These are phyloP conservation scores for Microbotryum scabiosae DNA, from an alignment of 1,284 basidiomycete species.

Conservation along the genomic window DNA sequence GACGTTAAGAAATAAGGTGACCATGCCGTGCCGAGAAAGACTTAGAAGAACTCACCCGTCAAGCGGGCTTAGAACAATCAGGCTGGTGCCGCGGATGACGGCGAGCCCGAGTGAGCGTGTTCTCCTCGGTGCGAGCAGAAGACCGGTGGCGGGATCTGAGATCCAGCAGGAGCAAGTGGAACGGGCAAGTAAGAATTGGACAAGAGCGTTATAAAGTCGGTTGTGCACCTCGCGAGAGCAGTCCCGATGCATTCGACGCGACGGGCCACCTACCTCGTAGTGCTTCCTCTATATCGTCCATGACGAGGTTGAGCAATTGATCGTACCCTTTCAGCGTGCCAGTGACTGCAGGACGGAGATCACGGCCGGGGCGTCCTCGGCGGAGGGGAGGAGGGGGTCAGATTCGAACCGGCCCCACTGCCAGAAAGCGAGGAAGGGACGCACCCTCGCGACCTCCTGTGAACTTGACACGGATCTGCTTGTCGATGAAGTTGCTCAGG, in stretches of 20 bases:
- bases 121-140: slow-evolving; percentile 36
- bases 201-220: slow-evolving; percentile 1
- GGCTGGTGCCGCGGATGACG: slow-evolving; percentile 82
- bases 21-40: not conserved
- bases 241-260: not conserved
- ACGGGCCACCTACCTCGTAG: slow-evolving; percentile 50
- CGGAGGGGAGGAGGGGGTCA: not conserved
- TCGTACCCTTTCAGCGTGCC: slow-evolving; percentile 93
- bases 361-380: slow-evolving; percentile 5
- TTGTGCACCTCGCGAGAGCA: slow-evolving; percentile 5
- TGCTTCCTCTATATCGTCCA: slow-evolving; percentile 77
- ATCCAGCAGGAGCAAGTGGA: not conserved
- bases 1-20: not conserved
- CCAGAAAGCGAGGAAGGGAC: slow-evolving; percentile 19
- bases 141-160: slow-evolving; percentile 30
- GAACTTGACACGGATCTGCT: slow-evolving; percentile 89
- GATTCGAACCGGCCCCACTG: not conserved
- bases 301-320: slow-evolving; percentile 89
- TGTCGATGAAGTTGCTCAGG: slow-evolving; percentile 85
- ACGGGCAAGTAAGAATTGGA: not conserved
- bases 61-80: slow-evolving; percentile 82
- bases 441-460: slow-evolving; percentile 89
- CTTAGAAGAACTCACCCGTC: slow-evolving; percentile 59
- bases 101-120: slow-evolving; percentile 68
- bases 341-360: slow-evolving; percentile 54